Evolutionary conservation across 179 eudicot genomes (phyloP), one percentile per base, ranked within the genome.

Genomic region (Silene vulgaris): DNA sequence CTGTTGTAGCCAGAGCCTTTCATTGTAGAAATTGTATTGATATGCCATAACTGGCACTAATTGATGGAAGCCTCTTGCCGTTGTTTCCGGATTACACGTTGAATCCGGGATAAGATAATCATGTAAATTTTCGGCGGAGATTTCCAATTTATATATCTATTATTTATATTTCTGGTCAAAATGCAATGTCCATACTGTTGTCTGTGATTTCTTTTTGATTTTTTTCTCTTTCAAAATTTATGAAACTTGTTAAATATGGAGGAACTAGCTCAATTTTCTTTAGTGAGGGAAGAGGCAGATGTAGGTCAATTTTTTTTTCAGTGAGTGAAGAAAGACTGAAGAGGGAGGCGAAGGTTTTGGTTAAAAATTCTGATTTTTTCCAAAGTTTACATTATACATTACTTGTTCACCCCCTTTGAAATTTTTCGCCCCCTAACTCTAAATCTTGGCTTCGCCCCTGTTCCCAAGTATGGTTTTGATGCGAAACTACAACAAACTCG

Each of bases 1-100:
- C 65, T 82, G 76, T 73, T 85, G 75, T 82, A 82, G 84, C 28
- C 72, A 19, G 28, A 68, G 17, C 14, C 54, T 26, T 26, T 30
- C 69, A 29, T 28, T 28, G 8, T 65, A 11, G 40, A 11, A 19
- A 23, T 40, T 40, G 23, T 69, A 20, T n/a, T 7, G 17, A 12
- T 69, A 52, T 43, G 50, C 52, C 23, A 54, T 54, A 13, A 6
- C 19, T 54, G 59, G 59, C 17, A 54, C 17, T 54, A 14, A 2
- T 45, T 23, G 29, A 37, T 40, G 54, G 29, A 68, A 68, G 54
- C 8, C 30, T 68, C 72, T 68, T 40, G 70, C 50, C 48, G 1
- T 8, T 50, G 2, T 21, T 50, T 50, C 30, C 21, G 37, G n/a
- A n/a, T 69, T 23, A 2, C 16, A 17, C 9, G 12, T 1, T 6